Percentiles rank a stretch among this genome's conserved stretches.
phyloP scores from a whole-genome alignment of 805 yeast species.

The Hanseniaspora lindneri region DNA sequence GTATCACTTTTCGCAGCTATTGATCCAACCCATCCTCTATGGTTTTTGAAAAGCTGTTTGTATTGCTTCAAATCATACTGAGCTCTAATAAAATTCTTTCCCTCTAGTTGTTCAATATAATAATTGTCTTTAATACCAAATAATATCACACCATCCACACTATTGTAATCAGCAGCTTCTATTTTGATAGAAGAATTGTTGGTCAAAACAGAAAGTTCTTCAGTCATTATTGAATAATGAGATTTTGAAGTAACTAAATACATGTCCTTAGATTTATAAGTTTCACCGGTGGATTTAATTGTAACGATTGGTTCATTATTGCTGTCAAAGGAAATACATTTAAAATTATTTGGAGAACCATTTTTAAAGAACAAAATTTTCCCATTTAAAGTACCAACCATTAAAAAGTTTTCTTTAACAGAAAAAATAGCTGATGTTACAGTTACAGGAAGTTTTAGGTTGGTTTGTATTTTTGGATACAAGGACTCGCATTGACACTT shows the following conservation, averaged over 20 bases:
- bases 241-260: background rate
- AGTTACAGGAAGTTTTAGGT: background rate
- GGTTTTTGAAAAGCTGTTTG: background rate
- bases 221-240: background rate
- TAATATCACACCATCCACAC: conserved; percentile 18
- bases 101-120: background rate
- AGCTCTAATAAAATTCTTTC: background rate
- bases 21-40: background rate
- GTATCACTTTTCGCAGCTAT: background rate
- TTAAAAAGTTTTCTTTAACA: background rate
- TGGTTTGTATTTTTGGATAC: background rate
- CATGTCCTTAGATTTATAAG: background rate
- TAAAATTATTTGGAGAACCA: background rate
- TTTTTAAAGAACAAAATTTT: background rate
- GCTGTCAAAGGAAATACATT: background rate
- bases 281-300: background rate
- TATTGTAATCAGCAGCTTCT: conserved; percentile 14
- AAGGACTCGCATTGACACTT: background rate
- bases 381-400: conserved; percentile 9
- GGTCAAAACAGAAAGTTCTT: background rate
- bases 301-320: background rate
- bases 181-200: conserved; percentile 6
- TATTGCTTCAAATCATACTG: background rate
- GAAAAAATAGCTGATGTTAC: background rate
- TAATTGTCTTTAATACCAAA: background rate